Base-by-base conservation (phyloP, 2,329 filamentous ascomycete genomes). In the Verticillium nonalfalfae region DNA sequence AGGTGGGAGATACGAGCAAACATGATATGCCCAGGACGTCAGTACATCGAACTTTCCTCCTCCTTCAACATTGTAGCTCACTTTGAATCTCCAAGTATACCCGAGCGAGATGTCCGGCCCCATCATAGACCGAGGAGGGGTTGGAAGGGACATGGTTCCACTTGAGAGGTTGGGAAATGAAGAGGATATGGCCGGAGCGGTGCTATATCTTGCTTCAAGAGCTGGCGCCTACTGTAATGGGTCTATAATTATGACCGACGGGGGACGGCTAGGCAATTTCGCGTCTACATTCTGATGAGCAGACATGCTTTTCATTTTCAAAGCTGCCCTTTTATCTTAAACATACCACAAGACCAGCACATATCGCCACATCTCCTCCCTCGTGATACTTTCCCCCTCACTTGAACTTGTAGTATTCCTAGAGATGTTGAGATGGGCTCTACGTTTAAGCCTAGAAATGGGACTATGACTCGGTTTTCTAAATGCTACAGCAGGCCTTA, bases 141-240 rank as follows among this genome's bases (percentile, higher is more conserved):
- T 71, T 33, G 74, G 70, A 35, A 78, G 73, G 62, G 73, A 72
- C 1, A 69, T 76, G 55, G 77, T 87, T 56, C 87, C 87, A 0
- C 73, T 85, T 14, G 81, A 81, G 40, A 77, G 87, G 56, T 78
- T 82, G 62, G 87, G 87, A 2, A 78, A 81, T 52, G 80, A 85
- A 63, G 73, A 84, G 66, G 87, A 74, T 57, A 85, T 90, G 77
- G 84, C 80, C 1, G 86, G 87, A 1, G 76, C 84, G 57, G 80
- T 90, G 26, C 70, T 91, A 59, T 90, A 86, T 75, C 75, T 91
- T 69, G 84, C 83, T 4, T 85, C 84, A 57, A 75, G 81, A 63
- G 86, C 86, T 3, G 88, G 88, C 1, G 83, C 83, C 3, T 90
- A 88, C 70, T 75, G 83, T 66, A 90, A 89, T 71, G 88, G 87